Evolutionary conservation across 2,329 filamentous ascomycete genomes (phyloP), one percentile per base, ranked within the genome.

Genomic region (Penicillium vulpinum): DNA sequence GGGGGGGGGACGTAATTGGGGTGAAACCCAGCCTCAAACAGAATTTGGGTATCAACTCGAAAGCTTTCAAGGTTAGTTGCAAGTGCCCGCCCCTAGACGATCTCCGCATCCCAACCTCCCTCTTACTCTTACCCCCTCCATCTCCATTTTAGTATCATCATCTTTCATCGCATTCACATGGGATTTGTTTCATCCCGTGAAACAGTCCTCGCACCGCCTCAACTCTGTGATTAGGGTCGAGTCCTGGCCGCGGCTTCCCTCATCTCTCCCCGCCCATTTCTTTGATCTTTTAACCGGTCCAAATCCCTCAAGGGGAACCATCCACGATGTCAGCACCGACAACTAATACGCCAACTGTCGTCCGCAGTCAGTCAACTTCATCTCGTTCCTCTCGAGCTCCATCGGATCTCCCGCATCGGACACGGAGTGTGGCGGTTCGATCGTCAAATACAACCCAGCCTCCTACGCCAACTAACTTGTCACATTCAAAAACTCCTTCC

Each of bases 361-460:
- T 77, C 61, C 80, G 81, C 67, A 82, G 77, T 64, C 76, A 79
- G 57, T 81, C 80, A 59, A 77, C 72, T 59, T 80, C 77, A 53
- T 77, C 77, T 70, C 75, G 77, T 65, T 73, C 76, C 57, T 72
- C 78, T 65, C 71, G 71, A 54, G 67, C 71, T 51, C 67, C 76
- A 36, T 71, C 74, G 56, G 76, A 80, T 58, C 68, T 76, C 57
- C 77, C 77, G 55, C 75, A 79, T 62, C 75, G 79, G 60, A 74
- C 78, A 53, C 75, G 75, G 64, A 81, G 78, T 59, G 77, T 76
- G 47, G 75, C 73, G 43, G 69, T 73, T 49, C 75, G 75, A 66
- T 71, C 77, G 40, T 67, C 77, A 45, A 71, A 74, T 54, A 67
- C 72, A 39, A 67, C 72, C 57, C 70, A 73, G 56, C 65, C 70